phyloP scores from a whole-genome alignment of 2,329 filamentous ascomycete genomes.

The Colletotrichum tamarilloi region DNA sequence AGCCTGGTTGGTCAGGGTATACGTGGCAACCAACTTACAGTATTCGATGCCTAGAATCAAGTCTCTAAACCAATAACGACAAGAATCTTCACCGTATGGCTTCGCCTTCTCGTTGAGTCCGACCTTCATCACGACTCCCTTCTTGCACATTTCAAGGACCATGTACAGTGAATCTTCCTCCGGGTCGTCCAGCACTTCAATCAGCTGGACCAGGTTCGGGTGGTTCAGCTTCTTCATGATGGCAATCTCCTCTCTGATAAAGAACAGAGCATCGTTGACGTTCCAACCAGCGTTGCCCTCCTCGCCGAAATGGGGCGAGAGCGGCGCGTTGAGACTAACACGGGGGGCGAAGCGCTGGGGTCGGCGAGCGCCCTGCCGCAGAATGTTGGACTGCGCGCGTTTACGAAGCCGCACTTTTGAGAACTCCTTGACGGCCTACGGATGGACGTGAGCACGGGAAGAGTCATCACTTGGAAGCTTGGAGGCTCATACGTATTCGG shows the following conservation, averaged over 20 bases:
- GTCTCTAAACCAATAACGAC: slow-evolving; percentile 93
- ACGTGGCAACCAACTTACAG: slow-evolving; percentile 61
- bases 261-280: slow-evolving; percentile 68
- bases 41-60: slow-evolving; percentile 96
- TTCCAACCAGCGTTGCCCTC: slow-evolving; percentile 12
- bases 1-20: background rate
- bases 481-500: slow-evolving; percentile 81
- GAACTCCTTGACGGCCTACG: slow-evolving; percentile 96
- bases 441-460: slow-evolving; percentile 18
- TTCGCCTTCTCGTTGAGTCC: slow-evolving; percentile 84
- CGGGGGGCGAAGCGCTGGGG: slow-evolving; percentile 50
- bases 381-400: slow-evolving; percentile 88
- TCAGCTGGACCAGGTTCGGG: slow-evolving; percentile 89
- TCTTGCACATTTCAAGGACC: slow-evolving; percentile 99
- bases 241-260: slow-evolving; percentile 96
- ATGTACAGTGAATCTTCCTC: slow-evolving; percentile 97
- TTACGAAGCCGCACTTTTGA: slow-evolving; percentile 92
- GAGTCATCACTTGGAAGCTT: slow-evolving; percentile 35
- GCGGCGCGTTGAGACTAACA: slow-evolving; percentile 42
- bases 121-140: slow-evolving; percentile 96
- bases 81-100: slow-evolving; percentile 85
- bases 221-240: slow-evolving; percentile 99
- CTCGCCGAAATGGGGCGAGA: slow-evolving; percentile 40
- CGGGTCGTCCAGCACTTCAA: slow-evolving; percentile 95
- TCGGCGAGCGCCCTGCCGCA: slow-evolving; percentile 66